Base-by-base conservation (phyloP, 2,329 filamentous ascomycete genomes). In the Cercospora zeina region DNA sequence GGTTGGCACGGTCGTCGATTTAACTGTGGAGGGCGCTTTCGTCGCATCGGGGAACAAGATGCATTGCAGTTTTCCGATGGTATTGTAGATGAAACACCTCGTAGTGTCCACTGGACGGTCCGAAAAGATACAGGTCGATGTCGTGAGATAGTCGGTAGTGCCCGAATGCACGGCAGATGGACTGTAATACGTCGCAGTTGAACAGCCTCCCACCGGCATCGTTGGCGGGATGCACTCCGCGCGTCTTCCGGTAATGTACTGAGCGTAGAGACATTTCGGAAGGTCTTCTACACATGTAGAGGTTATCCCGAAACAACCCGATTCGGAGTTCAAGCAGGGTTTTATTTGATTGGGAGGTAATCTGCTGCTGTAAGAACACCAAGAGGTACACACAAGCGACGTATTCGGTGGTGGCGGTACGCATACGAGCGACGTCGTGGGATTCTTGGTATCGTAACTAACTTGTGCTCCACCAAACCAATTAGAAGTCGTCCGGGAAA, bases 151-250 rank as follows among this genome's bases (percentile, higher is more conserved):
- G 4, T 30, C 36, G 14, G 54, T 57, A 16, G 13, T 39, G 39
- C 24, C 36, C 27, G 19, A 31, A 7, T 57, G 16, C 19, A 31
- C 36, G 14, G 19, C 39, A 0, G 54, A 42, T 7, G 54, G 54
- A 30, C 34, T 30, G 30, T 57, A 57, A 36, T 57, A 57, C 14
- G 54, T 57, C 19, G 39, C 21, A 30, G 54, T 42, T 14, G 54
- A 57, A n/a, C 54, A 57, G n/a, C 54, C 54, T 36, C 54, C 54
- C 13, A 2, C 30, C 30, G 30, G 30, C 50, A 54, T 54, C n/a
- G 50, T 54, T 4, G 50, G 50, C 4, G 50, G 50, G 31, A 54
- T 31, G 30, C 50, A 54, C 30, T 34, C 30, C 11, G n/a, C 9
- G 9, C 30, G 33, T 13, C 30, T 13, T 13, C 14, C 50, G 24